Evolutionary conservation across 2,329 filamentous ascomycete species (phyloP).

Genomic region (Fusarium palustre): DNA sequence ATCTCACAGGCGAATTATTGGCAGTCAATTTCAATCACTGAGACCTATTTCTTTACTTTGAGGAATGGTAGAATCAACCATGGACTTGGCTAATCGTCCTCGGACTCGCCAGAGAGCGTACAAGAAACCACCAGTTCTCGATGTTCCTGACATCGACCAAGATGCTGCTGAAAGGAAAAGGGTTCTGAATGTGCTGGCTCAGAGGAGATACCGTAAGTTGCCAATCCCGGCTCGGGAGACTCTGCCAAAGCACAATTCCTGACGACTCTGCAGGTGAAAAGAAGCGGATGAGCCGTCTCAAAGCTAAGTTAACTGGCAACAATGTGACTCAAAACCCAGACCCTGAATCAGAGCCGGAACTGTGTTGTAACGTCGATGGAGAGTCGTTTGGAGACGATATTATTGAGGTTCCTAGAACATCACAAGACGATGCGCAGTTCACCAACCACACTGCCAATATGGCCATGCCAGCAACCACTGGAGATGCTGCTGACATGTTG

Average conservation of each 20-base stretch:
- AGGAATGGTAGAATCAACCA: slow-evolving; percentile 20
- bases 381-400: slow-evolving; percentile 11
- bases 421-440: neutral
- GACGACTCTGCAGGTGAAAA: slow-evolving; percentile 48
- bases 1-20: too few species aligned
- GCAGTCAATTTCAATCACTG: neutral
- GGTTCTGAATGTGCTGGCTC: slow-evolving; percentile 65
- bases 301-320: slow-evolving; percentile 27
- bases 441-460: slow-evolving; percentile 2
- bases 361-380: neutral
- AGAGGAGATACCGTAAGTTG: slow-evolving; percentile 62
- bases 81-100: slow-evolving; percentile 37
- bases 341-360: neutral
- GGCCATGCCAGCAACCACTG: slow-evolving; percentile 6
- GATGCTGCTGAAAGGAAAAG: slow-evolving; percentile 66
- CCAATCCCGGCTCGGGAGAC: too few species aligned
- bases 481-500: slow-evolving; percentile 32
- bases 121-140: slow-evolving; percentile 56
- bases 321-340: slow-evolving; percentile 7
- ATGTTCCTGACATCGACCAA: slow-evolving; percentile 61
- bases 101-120: slow-evolving; percentile 55
- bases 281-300: slow-evolving; percentile 49
- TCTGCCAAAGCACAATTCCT: neutral
- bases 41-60: neutral
- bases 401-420: slow-evolving; percentile 8